A percentile compares a stretch with the other conserved stretches of the same genome.
phyloP scores from a whole-genome alignment of 148 eudicot genomes.

The Chenopodium formosanum region DNA sequence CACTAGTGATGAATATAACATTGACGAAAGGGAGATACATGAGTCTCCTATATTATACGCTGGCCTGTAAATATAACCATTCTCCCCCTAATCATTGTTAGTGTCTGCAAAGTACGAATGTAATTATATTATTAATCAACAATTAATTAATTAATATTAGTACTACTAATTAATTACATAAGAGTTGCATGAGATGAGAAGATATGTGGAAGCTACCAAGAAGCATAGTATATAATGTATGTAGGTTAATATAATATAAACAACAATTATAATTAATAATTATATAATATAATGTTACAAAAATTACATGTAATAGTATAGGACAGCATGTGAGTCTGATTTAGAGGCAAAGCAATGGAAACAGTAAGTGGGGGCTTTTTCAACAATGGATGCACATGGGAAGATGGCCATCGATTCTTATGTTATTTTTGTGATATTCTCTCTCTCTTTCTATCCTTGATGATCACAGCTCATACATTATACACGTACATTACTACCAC shows the following conservation, averaged over 20 bases:
- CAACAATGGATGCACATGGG: slow-evolving; percentile 33
- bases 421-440: background rate
- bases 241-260: no score
- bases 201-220: slow-evolving; percentile 28
- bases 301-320: background rate
- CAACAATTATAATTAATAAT: no score
- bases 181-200: slow-evolving; percentile 15
- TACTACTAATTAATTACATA: background rate
- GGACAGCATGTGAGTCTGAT: slow-evolving; percentile 28
- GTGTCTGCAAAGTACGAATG: slow-evolving; percentile 21
- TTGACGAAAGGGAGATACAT: background rate
- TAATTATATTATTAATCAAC: slow-evolving; percentile 1
- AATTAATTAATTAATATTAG: background rate
- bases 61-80: background rate
- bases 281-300: no score
- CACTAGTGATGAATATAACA: background rate
- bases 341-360: slow-evolving; percentile 36
- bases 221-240: background rate
- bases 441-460: slow-evolving; percentile 1
- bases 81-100: slow-evolving; percentile 22
- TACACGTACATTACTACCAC: background rate
- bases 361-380: slow-evolving; percentile 25
- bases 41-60: background rate
- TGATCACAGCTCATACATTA: slow-evolving; percentile 15
- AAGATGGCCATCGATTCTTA: slow-evolving; percentile 25